phyloP scores from a whole-genome alignment of 2,329 filamentous ascomycete species.

The Fusarium sterilihyphosum region DNA sequence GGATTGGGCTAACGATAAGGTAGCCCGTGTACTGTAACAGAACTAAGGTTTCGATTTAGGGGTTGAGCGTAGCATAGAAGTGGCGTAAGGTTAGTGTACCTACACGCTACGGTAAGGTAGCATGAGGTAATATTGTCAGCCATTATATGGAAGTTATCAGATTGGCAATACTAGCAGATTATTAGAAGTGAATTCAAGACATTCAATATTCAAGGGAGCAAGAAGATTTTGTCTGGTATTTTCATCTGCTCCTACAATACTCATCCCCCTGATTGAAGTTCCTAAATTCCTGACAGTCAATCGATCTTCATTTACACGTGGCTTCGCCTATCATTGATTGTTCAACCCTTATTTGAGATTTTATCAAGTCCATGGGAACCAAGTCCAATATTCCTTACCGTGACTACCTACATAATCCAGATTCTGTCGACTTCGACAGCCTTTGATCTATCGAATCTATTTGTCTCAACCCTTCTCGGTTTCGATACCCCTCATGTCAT shows the following conservation, averaged over 20 bases:
- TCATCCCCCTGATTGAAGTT: background rate
- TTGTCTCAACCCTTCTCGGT: background rate
- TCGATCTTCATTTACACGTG: constrained; percentile 3
- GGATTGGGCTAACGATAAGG: background rate
- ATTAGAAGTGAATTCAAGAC: background rate
- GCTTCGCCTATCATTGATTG: background rate
- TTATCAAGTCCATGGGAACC: background rate
- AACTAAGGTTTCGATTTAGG: constrained; percentile 27
- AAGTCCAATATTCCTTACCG: background rate
- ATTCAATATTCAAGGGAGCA: constrained; percentile 6
- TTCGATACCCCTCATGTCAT: background rate
- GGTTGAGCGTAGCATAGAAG: constrained; percentile 11
- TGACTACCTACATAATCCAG: background rate
- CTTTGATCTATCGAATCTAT: background rate
- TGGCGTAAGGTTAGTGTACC: constrained; percentile 16
- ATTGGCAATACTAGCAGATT: background rate
- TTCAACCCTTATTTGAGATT: background rate
- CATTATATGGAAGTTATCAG: background rate
- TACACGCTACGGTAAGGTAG: background rate
- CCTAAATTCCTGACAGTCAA: background rate
- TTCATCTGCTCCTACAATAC: background rate
- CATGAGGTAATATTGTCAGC: background rate
- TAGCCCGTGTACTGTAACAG: constrained; percentile 1
- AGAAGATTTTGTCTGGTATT: background rate
- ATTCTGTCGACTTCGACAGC: background rate